These are phyloP conservation scores for Suhomyces ambrosiae DNA, from an alignment of 1,139 yeast species.

Conservation along the genomic window DNA sequence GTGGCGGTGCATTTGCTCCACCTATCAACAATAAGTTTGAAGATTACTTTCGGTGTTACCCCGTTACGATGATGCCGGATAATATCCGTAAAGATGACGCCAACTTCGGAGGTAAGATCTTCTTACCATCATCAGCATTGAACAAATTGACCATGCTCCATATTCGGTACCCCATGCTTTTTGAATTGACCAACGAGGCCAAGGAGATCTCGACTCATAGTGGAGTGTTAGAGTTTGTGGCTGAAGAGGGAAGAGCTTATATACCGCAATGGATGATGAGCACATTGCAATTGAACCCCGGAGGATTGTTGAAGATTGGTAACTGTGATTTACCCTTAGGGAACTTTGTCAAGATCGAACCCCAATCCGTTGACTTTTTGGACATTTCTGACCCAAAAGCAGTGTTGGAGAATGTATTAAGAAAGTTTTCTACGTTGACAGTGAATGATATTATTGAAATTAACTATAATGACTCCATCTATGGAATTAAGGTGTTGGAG, in stretches of 20 bases:
- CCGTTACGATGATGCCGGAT: conserved; percentile 90
- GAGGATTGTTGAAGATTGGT: conserved; percentile 73
- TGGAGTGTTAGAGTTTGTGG: conserved; percentile 94
- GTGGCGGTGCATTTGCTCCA: conserved; percentile 37
- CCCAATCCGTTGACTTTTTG: conserved; percentile 89
- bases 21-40: conserved; percentile 50
- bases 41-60: conserved; percentile 90
- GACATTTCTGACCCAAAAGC: conserved; percentile 97
- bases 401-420: conserved; percentile 85
- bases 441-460: conserved; percentile 85
- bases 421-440: conserved; percentile 87
- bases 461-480: conserved; percentile 80
- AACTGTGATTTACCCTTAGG: conserved; percentile 86
- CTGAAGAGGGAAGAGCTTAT: conserved; percentile 96
- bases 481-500: conserved; percentile 82
- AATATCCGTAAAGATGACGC: conserved; percentile 74
- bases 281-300: conserved; percentile 72
- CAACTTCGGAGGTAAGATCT: conserved; percentile 95
- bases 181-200: conserved; percentile 73
- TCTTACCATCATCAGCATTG: conserved; percentile 90
- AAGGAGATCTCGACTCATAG: conserved; percentile 67
- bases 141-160: conserved; percentile 83
- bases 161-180: conserved; percentile 94
- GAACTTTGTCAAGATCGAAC: conserved; percentile 87
- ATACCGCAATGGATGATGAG: conserved; percentile 97